Evolutionary conservation across 2,329 filamentous ascomycete genomes (phyloP).

Genomic region (Alternaria sp.): DNA sequence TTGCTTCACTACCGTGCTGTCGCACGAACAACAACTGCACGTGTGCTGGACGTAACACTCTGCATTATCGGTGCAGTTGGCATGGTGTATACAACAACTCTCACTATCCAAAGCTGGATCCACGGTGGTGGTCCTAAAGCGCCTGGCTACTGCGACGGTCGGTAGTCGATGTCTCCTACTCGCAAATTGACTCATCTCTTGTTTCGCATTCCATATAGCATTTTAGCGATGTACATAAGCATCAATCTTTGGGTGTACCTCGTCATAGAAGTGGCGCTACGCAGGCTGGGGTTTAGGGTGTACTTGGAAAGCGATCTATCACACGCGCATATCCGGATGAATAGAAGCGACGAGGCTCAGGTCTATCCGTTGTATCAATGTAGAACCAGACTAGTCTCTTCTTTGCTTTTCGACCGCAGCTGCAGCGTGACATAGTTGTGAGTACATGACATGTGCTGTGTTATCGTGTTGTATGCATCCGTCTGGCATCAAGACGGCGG

Average conservation of each 20-base stretch:
- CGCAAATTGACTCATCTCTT: background rate
- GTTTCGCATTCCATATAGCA: conserved; percentile 9
- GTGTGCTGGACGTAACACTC: conserved; percentile 75
- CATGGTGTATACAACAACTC: conserved; percentile 89
- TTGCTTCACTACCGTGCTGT: conserved; percentile 87
- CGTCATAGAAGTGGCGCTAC: background rate
- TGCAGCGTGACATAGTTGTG: conserved; percentile 2
- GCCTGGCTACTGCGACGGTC: conserved; percentile 70
- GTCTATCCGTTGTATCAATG: background rate
- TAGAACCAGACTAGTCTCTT: conserved; percentile 3
- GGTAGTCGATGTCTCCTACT: conserved; percentile 11
- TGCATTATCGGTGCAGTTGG: conserved; percentile 83
- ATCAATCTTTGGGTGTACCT: background rate
- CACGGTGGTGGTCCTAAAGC: conserved; percentile 61
- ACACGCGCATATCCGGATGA: background rate
- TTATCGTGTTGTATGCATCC: background rate
- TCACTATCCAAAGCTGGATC: conserved; percentile 90
- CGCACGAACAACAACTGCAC: conserved; percentile 72
- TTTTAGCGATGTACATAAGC: conserved; percentile 20
- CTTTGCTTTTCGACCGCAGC: conserved; percentile 3
- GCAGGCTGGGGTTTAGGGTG: background rate
- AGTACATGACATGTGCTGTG: background rate
- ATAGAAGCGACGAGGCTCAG: conserved; percentile 6
- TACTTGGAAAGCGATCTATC: background rate
- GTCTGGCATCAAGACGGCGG: background rate